These are phyloP conservation scores for Mucor mucedo DNA, from an alignment of 371 early-diverging fungal species.

Conservation along the genomic window DNA sequence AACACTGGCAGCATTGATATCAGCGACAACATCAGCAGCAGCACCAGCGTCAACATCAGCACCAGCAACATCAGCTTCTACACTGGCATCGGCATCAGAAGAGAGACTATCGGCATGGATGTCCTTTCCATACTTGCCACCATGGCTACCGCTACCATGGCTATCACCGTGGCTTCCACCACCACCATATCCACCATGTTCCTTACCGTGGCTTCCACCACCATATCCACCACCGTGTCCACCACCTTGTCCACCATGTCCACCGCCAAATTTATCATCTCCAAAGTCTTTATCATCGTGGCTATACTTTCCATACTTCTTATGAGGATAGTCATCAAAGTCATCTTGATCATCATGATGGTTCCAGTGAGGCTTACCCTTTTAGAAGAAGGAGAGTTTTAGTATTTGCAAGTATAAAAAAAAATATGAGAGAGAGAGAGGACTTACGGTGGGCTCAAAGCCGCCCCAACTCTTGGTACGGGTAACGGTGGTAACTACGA, in stretches of 20 bases:
- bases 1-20: neutral
- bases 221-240: neutral
- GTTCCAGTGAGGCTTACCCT: no score
- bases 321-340: no score
- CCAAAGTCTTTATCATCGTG: neutral
- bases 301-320: no score
- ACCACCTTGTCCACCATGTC: neutral
- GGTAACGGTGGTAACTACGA: constrained; percentile 24
- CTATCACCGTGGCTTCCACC: no score
- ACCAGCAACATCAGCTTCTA: neutral
- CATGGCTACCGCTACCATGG: no score
- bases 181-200: no score
- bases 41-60: neutral
- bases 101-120: neutral
- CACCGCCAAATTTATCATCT: neutral
- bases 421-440: neutral
- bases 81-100: neutral
- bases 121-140: no score
- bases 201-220: neutral
- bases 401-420: neutral
- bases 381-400: no score
- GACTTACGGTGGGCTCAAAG: constrained; percentile 7
- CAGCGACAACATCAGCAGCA: neutral
- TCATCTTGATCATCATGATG: no score
- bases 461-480: constrained; percentile 2